Evolutionary conservation across 2,329 filamentous ascomycete species (phyloP).

Genomic region (Aspergillus uvarum): DNA sequence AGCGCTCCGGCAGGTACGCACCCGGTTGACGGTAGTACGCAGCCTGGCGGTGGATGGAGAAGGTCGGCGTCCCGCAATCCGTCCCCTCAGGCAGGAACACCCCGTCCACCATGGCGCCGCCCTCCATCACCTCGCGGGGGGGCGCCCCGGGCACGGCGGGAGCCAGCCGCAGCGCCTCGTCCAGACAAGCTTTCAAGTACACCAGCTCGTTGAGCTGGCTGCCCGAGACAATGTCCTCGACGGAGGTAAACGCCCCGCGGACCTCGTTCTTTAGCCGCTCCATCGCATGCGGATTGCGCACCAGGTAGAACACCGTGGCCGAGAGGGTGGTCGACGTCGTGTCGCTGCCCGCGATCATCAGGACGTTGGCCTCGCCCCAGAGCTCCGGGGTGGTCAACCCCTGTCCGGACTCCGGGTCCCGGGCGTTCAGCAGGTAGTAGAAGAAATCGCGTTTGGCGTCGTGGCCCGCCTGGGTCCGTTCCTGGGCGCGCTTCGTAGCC

Average conservation of each 20-base stretch:
- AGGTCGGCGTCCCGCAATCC: conserved; percentile 65
- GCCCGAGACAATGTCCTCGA: conserved; percentile 41
- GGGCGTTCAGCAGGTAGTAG: conserved; percentile 70
- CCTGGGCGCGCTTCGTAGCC: conserved; percentile 64
- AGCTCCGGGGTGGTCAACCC: conserved; percentile 66
- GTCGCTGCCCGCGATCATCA: conserved; percentile 71
- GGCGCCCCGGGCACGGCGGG: conserved; percentile 41
- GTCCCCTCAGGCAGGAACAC: conserved; percentile 51
- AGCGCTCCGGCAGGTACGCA: conserved; percentile 63
- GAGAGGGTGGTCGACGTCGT: conserved; percentile 65
- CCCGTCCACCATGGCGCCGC: conserved; percentile 39
- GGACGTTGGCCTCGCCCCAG: conserved; percentile 68
- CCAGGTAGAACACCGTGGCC: conserved; percentile 44
- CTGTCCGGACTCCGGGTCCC: conserved; percentile 68
- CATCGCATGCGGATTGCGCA: conserved; percentile 34
- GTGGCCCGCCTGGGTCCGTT: conserved; percentile 57
- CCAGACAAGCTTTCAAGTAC: conserved; percentile 45
- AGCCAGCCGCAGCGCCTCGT: conserved; percentile 43
- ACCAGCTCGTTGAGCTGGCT: conserved; percentile 34
- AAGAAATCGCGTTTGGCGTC: conserved; percentile 73
- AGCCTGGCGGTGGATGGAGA: conserved; percentile 67
- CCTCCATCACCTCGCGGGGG: conserved; percentile 41
- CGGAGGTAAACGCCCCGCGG: conserved; percentile 33
- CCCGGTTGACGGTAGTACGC: conserved; percentile 62
- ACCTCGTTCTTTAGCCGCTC: conserved; percentile 37